These are phyloP conservation scores for Aspergillus japonicus DNA, from an alignment of 2,329 filamentous ascomycete genomes.

Conservation along the genomic window DNA sequence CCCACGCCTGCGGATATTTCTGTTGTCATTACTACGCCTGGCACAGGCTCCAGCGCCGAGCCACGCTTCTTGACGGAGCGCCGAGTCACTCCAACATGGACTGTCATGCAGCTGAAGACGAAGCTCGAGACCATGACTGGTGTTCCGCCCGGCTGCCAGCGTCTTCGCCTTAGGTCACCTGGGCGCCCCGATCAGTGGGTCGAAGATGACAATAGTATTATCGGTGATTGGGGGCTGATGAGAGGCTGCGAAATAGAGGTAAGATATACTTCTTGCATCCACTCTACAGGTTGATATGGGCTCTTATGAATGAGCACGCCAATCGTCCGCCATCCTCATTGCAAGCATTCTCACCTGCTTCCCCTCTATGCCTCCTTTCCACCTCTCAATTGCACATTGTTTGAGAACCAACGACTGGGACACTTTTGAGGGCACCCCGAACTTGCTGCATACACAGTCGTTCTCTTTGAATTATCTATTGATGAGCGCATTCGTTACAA, in stretches of 20 bases:
- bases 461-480: neutral
- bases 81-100: slow-evolving; percentile 89
- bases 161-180: slow-evolving; percentile 67
- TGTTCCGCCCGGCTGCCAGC: slow-evolving; percentile 77
- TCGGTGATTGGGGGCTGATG: slow-evolving; percentile 51
- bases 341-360: neutral
- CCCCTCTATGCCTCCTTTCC: neutral
- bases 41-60: slow-evolving; percentile 14
- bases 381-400: neutral
- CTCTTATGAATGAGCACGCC: neutral
- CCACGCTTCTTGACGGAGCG: slow-evolving; percentile 69
- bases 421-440: neutral
- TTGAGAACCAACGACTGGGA: neutral
- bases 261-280: slow-evolving; percentile 12
- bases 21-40: slow-evolving; percentile 39
- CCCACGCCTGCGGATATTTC: slow-evolving; percentile 40
- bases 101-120: slow-evolving; percentile 74
- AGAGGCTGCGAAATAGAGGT: slow-evolving; percentile 48
- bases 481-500: slow-evolving; percentile 2
- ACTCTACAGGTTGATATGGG: neutral
- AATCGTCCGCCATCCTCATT: neutral
- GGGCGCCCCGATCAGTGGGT: slow-evolving; percentile 61
- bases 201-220: slow-evolving; percentile 67
- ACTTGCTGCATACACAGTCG: neutral
- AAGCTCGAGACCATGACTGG: slow-evolving; percentile 94